These are phyloP conservation scores for Gaeumannomyces tritici DNA, from an alignment of 2,329 filamentous ascomycete genomes.

Conservation along the genomic window DNA sequence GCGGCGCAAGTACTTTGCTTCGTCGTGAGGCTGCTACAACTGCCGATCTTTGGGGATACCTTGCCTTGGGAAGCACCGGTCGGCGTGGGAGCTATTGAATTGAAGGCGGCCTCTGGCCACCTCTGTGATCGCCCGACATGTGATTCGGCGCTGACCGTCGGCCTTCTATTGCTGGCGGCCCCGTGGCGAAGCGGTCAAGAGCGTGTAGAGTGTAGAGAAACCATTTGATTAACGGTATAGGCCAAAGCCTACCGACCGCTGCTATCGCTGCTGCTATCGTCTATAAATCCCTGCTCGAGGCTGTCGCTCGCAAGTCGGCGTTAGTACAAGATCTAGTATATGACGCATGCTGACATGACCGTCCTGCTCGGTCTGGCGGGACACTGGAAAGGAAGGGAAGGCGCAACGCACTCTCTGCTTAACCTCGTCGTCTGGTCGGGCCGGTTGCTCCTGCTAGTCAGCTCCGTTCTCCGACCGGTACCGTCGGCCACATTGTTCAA, in stretches of 20 bases:
- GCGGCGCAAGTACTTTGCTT: neutral
- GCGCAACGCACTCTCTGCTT: slow-evolving; percentile 58
- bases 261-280: slow-evolving; percentile 23
- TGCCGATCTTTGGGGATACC: neutral
- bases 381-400: neutral
- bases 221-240: neutral
- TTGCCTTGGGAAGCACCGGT: neutral
- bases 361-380: too few species aligned
- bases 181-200: neutral
- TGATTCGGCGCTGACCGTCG: neutral
- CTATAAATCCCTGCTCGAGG: slow-evolving; percentile 33
- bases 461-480: slow-evolving; percentile 11
- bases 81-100: neutral
- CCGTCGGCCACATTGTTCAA: slow-evolving; percentile 48
- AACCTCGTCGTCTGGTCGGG: slow-evolving; percentile 50
- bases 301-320: slow-evolving; percentile 12
- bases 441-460: slow-evolving; percentile 14
- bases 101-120: neutral
- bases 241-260: neutral
- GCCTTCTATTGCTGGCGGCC: too few species aligned
- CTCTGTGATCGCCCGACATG: neutral
- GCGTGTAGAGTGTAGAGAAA: neutral
- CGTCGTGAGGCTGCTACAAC: neutral
- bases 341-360: neutral
- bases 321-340: neutral